Percentiles rank a stretch among this genome's conserved stretches.
These are phyloP conservation scores for Trichoderma endophyticum DNA, from an alignment of 2,329 filamentous ascomycete species.

Conservation along the genomic window DNA sequence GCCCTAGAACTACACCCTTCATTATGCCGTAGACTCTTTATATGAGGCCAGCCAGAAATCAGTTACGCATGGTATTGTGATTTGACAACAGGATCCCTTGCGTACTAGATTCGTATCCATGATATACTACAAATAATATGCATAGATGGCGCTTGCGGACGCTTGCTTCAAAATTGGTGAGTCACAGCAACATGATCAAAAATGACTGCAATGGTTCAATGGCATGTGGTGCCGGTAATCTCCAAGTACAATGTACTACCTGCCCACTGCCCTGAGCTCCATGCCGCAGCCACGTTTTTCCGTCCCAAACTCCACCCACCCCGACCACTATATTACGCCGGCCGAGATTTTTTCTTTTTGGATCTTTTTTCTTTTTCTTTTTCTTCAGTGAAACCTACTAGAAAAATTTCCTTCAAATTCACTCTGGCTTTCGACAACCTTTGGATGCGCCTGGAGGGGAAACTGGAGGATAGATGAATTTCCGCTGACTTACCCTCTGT, in stretches of 20 bases:
- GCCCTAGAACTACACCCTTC: background rate
- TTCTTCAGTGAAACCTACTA: constrained; percentile 41
- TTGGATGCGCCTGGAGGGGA: constrained; percentile 63
- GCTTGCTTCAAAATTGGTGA: background rate
- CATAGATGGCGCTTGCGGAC: background rate
- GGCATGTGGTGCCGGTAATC: background rate
- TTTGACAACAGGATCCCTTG: background rate
- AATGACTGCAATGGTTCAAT: background rate
- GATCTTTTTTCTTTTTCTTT: constrained; percentile 28
- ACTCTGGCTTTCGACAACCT: constrained; percentile 59
- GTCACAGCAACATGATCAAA: background rate
- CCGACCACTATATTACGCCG: background rate
- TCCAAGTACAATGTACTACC: background rate
- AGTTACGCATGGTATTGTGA: background rate
- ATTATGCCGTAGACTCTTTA: background rate
- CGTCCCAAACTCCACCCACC: background rate
- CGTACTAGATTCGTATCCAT: background rate
- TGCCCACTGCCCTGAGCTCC: background rate
- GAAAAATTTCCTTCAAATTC: constrained; percentile 61
- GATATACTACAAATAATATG: background rate
- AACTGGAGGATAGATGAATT: constrained; percentile 64
- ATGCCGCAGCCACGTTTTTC: constrained; percentile 15
- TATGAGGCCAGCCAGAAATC: background rate
- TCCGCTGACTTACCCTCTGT: constrained; percentile 51
- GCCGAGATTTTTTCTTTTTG: constrained; percentile 22